phyloP scores from a whole-genome alignment of 306 rosid genomes.

The Castanospermum australe region DNA sequence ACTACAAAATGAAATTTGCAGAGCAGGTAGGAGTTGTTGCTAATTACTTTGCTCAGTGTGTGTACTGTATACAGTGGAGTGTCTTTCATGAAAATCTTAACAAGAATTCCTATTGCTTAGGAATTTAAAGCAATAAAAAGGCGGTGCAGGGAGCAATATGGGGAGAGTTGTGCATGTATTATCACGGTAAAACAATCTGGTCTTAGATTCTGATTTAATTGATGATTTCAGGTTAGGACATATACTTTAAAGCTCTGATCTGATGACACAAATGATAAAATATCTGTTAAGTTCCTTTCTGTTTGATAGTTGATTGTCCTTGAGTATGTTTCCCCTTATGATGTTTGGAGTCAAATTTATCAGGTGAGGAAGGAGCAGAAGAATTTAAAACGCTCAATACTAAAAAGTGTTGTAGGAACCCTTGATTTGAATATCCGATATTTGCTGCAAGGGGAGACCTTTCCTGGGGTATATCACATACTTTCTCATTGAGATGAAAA shows the following conservation, averaged over 20 bases:
- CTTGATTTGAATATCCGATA: constrained; percentile 67
- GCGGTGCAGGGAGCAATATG: constrained; percentile 37
- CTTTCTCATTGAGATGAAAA: not conserved
- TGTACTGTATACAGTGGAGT: not conserved
- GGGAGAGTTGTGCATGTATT: constrained; percentile 51
- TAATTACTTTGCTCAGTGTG: not conserved
- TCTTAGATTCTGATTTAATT: not conserved
- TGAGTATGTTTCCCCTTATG: constrained; percentile 10
- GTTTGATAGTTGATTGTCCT: not conserved
- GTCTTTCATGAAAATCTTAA: constrained; percentile 18
- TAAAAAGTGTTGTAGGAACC: constrained; percentile 72
- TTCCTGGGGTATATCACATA: constrained; percentile 62
- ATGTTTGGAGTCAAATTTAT: constrained; percentile 38
- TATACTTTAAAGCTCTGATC: not conserved
- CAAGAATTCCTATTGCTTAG: constrained; percentile 35
- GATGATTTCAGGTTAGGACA: not conserved
- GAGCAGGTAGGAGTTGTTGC: constrained; percentile 58
- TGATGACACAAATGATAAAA: not conserved
- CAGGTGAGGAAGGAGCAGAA: constrained; percentile 63
- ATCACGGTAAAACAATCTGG: constrained; percentile 50
- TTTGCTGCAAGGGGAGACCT: constrained; percentile 65
- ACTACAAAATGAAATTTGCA: constrained; percentile 58
- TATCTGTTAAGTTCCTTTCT: not conserved
- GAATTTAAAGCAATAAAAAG: constrained; percentile 69
- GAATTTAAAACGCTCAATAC: constrained; percentile 44